Evolutionary conservation across 306 rosid species (phyloP), one percentile per base, ranked within the genome.

Genomic region (Lathyrus sativus): DNA sequence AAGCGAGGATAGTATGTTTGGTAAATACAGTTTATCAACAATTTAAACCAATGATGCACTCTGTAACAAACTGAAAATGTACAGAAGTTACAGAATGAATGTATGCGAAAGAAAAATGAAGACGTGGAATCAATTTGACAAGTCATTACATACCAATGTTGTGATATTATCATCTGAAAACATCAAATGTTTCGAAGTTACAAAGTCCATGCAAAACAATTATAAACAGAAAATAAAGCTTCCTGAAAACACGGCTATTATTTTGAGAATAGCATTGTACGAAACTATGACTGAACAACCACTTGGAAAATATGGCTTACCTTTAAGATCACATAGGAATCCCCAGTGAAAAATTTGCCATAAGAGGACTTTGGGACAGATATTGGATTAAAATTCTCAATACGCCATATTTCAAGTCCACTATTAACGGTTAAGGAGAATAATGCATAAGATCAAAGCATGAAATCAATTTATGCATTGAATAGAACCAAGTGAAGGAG

Each of bases 371-470:
- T 71, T 19, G 96, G 89, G 62, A 88, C 56, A n/a, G 84, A 67
- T 80, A 76, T 86, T 39, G 99, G 97, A 39, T 75, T 77, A 60
- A 95, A 91, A 73, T 87, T 88, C 83, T 95, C 99, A 62, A 95
- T 87, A 68, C 92, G 95, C 99, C 99, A 95, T 72, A 91, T 87
- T 83, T 91, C 99, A 51, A 95, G 91, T 76, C 97, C 99, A 62
- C 99, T 95, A 48, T 56, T 6, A 43, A 71, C 44, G 64, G 91
- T 95, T 86, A 87, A 83, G 95, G 90, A 82, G 70, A 83, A 67
- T 33, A 67, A 43, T 56, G 72, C 69, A 43, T 14, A 59, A 73
- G 43, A 72, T 54, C 59, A 38, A 31, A 54, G 72, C 60, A 73
- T 11, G 54, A 70, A 66, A 60, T 60, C 37, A 19, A 60, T 15